These are phyloP conservation scores for Bipolaris cookei DNA, from an alignment of 2,329 filamentous ascomycete species.

Conservation along the genomic window DNA sequence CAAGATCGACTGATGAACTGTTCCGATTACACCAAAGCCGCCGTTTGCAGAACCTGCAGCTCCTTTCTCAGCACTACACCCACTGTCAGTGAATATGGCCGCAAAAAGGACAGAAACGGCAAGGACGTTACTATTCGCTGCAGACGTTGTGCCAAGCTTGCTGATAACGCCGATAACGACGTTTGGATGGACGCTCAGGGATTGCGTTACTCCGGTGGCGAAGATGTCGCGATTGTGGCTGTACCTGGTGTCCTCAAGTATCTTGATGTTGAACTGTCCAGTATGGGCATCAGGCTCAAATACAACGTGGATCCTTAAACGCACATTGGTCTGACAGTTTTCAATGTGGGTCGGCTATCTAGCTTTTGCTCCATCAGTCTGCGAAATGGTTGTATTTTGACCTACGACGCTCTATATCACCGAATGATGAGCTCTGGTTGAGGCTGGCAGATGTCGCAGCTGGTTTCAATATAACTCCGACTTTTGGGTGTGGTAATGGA, in stretches of 20 bases:
- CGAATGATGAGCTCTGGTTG: too few species aligned
- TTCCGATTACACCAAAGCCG: constrained; percentile 87
- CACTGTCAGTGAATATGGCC: constrained; percentile 64
- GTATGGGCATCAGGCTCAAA: constrained; percentile 95
- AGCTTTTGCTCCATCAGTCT: too few species aligned
- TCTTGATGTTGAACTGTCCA: constrained; percentile 91
- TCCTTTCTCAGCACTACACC: constrained; percentile 89
- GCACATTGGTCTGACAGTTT: neutral
- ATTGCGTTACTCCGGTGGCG: constrained; percentile 82
- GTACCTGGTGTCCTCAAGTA: constrained; percentile 92
- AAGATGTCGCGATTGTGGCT: constrained; percentile 88
- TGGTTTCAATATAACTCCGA: too few species aligned
- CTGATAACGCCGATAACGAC: constrained; percentile 55
- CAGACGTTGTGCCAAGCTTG: constrained; percentile 72
- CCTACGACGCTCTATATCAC: too few species aligned
- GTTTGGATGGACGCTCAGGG: constrained; percentile 92
- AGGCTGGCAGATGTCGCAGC: too few species aligned
- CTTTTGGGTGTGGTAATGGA: too few species aligned
- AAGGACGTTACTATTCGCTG: constrained; percentile 77
- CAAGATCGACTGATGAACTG: constrained; percentile 98
- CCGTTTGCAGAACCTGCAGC: constrained; percentile 88
- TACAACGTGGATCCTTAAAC: constrained; percentile 71
- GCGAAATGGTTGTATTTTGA: too few species aligned
- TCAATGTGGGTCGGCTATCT: too few species aligned
- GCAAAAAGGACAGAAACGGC: constrained; percentile 66